Evolutionary conservation across 345 rosid genomes (phyloP).

Genomic region (Orychophragmus violaceus): DNA sequence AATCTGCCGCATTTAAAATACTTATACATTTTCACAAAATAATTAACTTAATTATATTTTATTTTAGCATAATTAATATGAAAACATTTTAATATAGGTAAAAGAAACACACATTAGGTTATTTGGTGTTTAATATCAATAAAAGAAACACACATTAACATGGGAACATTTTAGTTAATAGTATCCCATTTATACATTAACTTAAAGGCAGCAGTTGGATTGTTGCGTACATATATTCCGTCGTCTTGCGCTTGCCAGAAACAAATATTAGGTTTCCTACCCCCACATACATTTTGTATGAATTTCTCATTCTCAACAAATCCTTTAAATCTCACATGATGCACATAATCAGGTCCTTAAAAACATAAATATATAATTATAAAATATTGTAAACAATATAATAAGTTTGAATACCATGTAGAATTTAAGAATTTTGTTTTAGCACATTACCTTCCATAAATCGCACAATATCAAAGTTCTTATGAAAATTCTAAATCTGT

Average conservation of each 20-base stretch:
- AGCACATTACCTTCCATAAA: not conserved
- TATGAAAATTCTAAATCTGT: not conserved
- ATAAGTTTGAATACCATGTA: not conserved
- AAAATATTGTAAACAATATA: not conserved
- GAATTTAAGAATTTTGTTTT: not conserved
- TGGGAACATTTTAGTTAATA: too few relatives aligned
- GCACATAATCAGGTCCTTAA: too few relatives aligned
- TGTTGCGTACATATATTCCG: not conserved
- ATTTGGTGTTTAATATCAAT: too few relatives aligned
- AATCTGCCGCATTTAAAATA: too few relatives aligned
- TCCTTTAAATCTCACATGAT: not conserved
- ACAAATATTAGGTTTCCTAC: not conserved
- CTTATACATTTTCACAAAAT: too few relatives aligned
- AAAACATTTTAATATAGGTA: too few relatives aligned
- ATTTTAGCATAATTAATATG: too few relatives aligned
- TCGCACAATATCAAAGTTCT: constrained; percentile 8
- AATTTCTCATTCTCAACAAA: not conserved
- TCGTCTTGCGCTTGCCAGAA: not conserved
- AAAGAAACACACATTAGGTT: too few relatives aligned
- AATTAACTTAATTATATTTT: too few relatives aligned
- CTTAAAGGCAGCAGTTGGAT: not conserved
- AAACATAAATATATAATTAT: not conserved
- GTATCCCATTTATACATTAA: constrained; percentile 6
- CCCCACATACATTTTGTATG: not conserved
- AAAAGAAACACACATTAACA: too few relatives aligned